Evolutionary conservation across 768 basidiomycete genomes (phyloP).

Genomic region (Phallus indusiatus): DNA sequence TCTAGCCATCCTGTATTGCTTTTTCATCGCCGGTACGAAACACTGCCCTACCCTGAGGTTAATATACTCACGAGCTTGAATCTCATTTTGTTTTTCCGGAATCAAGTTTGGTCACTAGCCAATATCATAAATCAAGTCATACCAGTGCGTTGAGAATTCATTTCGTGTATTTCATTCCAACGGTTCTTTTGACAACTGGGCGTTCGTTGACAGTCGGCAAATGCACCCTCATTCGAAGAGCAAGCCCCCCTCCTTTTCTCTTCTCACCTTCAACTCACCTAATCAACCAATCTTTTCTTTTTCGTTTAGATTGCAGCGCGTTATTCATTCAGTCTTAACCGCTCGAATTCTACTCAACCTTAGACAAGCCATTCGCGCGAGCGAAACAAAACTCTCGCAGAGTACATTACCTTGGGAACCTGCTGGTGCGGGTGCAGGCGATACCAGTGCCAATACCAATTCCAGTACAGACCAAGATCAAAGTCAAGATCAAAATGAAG

Average conservation of each 20-base stretch:
- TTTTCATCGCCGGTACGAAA: neutral
- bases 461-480: no score
- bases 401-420: neutral
- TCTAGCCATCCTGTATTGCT: neutral
- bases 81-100: neutral
- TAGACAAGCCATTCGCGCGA: neutral
- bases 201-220: no score
- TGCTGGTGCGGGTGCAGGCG: no score
- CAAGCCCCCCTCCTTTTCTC: neutral
- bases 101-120: neutral
- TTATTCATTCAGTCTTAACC: conserved; percentile 4
- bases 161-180: neutral
- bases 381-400: neutral
- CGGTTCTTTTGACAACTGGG: neutral
- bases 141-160: neutral
- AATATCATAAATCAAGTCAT: neutral
- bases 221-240: neutral
- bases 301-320: conserved; percentile 5
- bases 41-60: neutral
- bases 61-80: no score
- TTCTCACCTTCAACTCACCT: neutral
- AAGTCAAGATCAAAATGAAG: no score
- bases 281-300: neutral
- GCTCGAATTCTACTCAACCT: conserved; percentile 8
- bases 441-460: no score